These are phyloP conservation scores for Xylaria sp. DNA, from an alignment of 2,329 filamentous ascomycete species.

Conservation along the genomic window DNA sequence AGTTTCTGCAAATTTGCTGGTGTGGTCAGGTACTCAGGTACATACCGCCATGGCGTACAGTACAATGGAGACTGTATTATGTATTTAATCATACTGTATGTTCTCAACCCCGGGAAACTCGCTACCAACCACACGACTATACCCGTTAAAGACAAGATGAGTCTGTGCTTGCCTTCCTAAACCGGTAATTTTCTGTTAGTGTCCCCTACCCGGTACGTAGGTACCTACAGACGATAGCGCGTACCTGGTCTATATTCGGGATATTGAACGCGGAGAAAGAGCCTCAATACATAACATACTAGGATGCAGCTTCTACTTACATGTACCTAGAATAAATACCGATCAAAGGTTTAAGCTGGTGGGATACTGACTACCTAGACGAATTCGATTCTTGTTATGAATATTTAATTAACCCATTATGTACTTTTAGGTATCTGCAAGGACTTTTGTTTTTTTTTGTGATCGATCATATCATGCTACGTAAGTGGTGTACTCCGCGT, in stretches of 20 bases:
- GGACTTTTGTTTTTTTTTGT: background rate
- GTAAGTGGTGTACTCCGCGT: background rate
- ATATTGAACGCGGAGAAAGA: background rate
- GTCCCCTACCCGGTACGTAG: background rate
- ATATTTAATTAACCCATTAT: too few species aligned
- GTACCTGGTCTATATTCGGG: too few species aligned
- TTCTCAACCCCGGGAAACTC: background rate
- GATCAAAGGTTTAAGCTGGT: too few species aligned
- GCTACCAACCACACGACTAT: conserved; percentile 29
- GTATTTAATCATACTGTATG: background rate
- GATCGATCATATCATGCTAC: background rate
- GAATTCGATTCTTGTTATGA: too few species aligned
- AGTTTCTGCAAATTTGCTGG: conserved; percentile 23
- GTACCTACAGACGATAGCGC: background rate
- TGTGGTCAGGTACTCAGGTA: background rate
- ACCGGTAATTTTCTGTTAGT: conserved; percentile 17
- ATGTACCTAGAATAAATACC: too few species aligned
- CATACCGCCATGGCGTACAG: background rate
- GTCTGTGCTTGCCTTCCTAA: conserved; percentile 31
- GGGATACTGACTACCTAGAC: too few species aligned
- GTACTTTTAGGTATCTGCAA: too few species aligned
- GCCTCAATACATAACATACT: background rate
- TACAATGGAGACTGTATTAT: background rate
- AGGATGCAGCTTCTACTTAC: background rate
- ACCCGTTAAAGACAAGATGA: background rate